Evolutionary conservation across 768 basidiomycete species (phyloP).

Genomic region (Gloeopeniophorella convolvens): DNA sequence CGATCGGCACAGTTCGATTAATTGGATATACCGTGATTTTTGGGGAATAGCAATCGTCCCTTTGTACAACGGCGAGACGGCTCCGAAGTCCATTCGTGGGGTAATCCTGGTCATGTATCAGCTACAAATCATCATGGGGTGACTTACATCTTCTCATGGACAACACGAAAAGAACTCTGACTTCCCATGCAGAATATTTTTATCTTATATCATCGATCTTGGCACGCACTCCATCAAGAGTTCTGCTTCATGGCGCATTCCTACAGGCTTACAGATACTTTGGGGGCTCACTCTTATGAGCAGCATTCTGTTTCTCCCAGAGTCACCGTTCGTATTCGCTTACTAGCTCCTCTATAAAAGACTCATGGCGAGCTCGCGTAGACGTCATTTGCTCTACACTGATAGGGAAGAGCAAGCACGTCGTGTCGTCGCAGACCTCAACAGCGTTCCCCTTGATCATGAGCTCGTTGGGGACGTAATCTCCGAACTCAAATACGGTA

Average conservation of each 20-base stretch:
- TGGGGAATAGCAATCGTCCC: too few relatives aligned
- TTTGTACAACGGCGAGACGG: constrained; percentile 72
- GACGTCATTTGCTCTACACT: constrained; percentile 63
- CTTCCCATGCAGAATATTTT: constrained; percentile 57
- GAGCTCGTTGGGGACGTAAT: constrained; percentile 51
- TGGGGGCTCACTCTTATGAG: constrained; percentile 63
- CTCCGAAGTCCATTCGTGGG: constrained; percentile 69
- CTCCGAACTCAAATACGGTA: constrained; percentile 58
- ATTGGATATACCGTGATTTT: too few relatives aligned
- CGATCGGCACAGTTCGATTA: background rate
- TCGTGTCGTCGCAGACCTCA: constrained; percentile 55
- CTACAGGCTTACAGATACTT: constrained; percentile 64
- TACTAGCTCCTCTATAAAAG: background rate
- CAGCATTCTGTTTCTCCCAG: constrained; percentile 70
- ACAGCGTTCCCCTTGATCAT: constrained; percentile 54
- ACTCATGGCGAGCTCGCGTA: constrained; percentile 27
- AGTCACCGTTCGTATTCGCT: constrained; percentile 52
- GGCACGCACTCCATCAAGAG: constrained; percentile 49
- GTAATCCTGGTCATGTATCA: constrained; percentile 69
- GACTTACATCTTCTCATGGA: background rate
- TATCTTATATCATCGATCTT: constrained; percentile 66
- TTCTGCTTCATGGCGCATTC: constrained; percentile 67
- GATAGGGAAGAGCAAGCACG: constrained; percentile 49
- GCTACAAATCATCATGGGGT: constrained; percentile 71
- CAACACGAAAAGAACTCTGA: background rate